A percentile compares a stretch with the other conserved stretches of the same genome.
Conservation (phyloP, 495 filamentous ascomycete genomes). For the Chlorociboria aeruginascens region DNA sequence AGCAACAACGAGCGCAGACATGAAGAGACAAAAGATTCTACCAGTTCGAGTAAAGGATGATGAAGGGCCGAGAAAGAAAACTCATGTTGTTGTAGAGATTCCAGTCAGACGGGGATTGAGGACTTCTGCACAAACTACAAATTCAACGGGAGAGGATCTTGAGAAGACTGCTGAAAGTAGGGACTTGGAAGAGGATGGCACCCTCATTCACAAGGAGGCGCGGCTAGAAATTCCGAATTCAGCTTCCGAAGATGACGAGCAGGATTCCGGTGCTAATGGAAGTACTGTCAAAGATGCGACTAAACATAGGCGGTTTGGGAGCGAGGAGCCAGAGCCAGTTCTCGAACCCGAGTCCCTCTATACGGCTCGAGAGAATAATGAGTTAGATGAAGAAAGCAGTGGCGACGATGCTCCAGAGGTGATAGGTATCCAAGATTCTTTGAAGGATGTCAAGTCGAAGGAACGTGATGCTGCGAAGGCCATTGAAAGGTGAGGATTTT, state of each 20-base stretch:
- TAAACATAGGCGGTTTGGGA: slow-evolving; percentile 12
- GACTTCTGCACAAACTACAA: not conserved
- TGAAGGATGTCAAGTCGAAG: slow-evolving; percentile 4
- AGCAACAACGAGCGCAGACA: not conserved
- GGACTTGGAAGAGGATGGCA: too few species aligned
- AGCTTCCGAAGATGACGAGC: not conserved
- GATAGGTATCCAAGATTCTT: slow-evolving; percentile 10
- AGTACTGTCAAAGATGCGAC: not conserved
- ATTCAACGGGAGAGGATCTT: not conserved
- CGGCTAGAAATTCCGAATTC: too few species aligned
- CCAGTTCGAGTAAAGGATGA: slow-evolving; percentile 9
- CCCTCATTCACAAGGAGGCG: too few species aligned
- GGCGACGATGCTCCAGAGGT: slow-evolving; percentile 19
- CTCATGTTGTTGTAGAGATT: slow-evolving; percentile 13
- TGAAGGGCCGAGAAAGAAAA: slow-evolving; percentile 2
- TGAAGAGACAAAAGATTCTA: slow-evolving; percentile 7
- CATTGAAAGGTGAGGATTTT: slow-evolving; percentile 8
- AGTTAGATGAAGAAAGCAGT: slow-evolving; percentile 8
- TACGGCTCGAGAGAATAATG: slow-evolving; percentile 1
- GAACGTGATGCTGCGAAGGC: slow-evolving; percentile 10
- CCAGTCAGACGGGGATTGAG: not conserved
- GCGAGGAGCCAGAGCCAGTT: slow-evolving; percentile 5
- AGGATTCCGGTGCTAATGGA: not conserved
- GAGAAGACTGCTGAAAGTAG: not conserved
- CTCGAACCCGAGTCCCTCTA: slow-evolving; percentile 5